Conservation (phyloP, 768 basidiomycete genomes). For the Chalciporus piperatus region DNA sequence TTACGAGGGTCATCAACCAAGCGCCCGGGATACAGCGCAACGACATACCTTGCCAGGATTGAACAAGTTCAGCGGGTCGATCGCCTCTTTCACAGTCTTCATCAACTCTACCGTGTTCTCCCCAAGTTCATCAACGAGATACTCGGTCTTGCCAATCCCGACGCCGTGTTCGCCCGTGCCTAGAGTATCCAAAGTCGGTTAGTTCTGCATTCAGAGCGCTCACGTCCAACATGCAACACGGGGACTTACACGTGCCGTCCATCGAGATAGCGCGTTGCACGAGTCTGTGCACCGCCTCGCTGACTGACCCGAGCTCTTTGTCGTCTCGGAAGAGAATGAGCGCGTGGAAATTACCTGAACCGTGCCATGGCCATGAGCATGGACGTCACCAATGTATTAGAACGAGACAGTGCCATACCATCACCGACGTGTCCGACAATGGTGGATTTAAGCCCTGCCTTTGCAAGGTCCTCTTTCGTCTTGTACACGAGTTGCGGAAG, state of each 20-base stretch:
- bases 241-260: slow-evolving; percentile 69
- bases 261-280: slow-evolving; percentile 68
- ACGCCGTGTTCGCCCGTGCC: slow-evolving; percentile 89
- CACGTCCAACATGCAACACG: neutral
- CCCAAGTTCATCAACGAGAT: slow-evolving; percentile 81
- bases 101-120: slow-evolving; percentile 78
- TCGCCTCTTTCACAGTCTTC: slow-evolving; percentile 75
- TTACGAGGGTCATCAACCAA: neutral
- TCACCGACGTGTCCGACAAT: slow-evolving; percentile 84
- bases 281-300: slow-evolving; percentile 64
- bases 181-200: slow-evolving; percentile 20
- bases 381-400: neutral
- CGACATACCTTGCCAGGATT: slow-evolving; percentile 74
- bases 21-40: neutral
- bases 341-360: slow-evolving; percentile 43
- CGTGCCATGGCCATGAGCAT: neutral
- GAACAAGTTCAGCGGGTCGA: slow-evolving; percentile 79
- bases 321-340: slow-evolving; percentile 60
- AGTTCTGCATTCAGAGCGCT: too few relatives aligned
- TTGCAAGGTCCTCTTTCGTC: slow-evolving; percentile 73
- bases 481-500: slow-evolving; percentile 70
- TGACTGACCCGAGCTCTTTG: slow-evolving; percentile 51
- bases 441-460: slow-evolving; percentile 57
- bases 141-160: slow-evolving; percentile 83
- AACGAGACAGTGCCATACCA: slow-evolving; percentile 44